These are phyloP conservation scores for Pisolithus microcarpus DNA, from an alignment of 768 basidiomycete species.

Conservation along the genomic window DNA sequence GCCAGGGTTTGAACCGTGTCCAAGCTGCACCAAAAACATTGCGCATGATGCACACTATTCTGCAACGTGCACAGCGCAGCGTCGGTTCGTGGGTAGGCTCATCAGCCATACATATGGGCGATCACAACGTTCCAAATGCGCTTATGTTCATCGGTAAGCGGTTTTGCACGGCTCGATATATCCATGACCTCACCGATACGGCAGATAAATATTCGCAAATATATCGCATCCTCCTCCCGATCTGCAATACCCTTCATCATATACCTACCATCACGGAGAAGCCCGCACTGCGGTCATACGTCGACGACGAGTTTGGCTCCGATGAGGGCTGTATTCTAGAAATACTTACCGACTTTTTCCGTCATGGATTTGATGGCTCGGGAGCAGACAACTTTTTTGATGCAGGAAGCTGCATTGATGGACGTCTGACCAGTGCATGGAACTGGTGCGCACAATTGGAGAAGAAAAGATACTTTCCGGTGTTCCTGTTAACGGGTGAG, in stretches of 20 bases:
- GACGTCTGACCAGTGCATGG: slow-evolving; percentile 84
- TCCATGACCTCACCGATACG: not conserved
- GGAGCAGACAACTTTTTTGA: slow-evolving; percentile 91
- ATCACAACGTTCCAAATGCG: slow-evolving; percentile 56
- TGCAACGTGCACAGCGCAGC: slow-evolving; percentile 74
- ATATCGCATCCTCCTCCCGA: slow-evolving; percentile 82
- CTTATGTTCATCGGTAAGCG: slow-evolving; percentile 70
- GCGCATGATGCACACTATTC: slow-evolving; percentile 84
- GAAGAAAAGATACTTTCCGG: slow-evolving; percentile 78
- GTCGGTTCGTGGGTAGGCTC: slow-evolving; percentile 83
- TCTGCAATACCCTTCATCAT: slow-evolving; percentile 74
- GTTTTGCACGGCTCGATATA: not conserved
- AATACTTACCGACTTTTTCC: slow-evolving; percentile 78
- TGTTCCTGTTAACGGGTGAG: slow-evolving; percentile 72
- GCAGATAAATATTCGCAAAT: slow-evolving; percentile 85
- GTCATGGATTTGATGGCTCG: slow-evolving; percentile 83
- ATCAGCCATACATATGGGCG: slow-evolving; percentile 85
- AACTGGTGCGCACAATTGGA: slow-evolving; percentile 84
- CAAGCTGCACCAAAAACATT: slow-evolving; percentile 83
- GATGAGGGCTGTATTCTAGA: slow-evolving; percentile 60
- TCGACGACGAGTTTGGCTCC: slow-evolving; percentile 79
- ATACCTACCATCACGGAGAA: slow-evolving; percentile 60
- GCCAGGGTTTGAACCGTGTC: slow-evolving; percentile 86
- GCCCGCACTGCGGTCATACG: slow-evolving; percentile 66
- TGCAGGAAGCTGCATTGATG: slow-evolving; percentile 80